Conservation (phyloP, 1,139 yeast species). For the Yamadazyma conglobata region DNA sequence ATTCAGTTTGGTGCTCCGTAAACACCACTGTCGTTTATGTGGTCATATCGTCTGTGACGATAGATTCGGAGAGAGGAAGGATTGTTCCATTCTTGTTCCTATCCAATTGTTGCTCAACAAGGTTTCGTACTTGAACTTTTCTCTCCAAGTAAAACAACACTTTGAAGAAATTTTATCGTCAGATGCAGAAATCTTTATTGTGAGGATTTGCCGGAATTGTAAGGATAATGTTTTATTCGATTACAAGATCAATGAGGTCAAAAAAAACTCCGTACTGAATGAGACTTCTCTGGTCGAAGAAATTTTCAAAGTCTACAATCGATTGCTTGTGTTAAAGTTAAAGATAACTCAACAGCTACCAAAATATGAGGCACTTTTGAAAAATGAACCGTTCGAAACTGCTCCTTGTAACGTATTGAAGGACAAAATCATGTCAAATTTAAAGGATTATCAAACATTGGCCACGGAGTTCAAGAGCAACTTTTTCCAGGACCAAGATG, state of each 20-base stretch:
- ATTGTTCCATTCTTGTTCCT: conserved; percentile 74
- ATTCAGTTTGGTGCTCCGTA: conserved; percentile 61
- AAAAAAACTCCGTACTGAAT: neutral
- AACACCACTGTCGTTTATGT: conserved; percentile 87
- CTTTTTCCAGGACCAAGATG: conserved; percentile 20
- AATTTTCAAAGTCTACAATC: conserved; percentile 30
- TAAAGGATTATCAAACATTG: conserved; percentile 35
- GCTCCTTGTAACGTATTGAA: conserved; percentile 19
- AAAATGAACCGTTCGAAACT: conserved; percentile 5
- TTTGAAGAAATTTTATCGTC: conserved; percentile 15
- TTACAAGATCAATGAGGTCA: conserved; percentile 38
- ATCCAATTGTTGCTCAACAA: conserved; percentile 44
- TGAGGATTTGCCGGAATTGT: conserved; percentile 67
- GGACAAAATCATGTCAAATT: conserved; percentile 23
- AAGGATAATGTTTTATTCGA: conserved; percentile 58
- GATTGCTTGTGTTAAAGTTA: conserved; percentile 30
- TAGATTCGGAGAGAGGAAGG: conserved; percentile 27
- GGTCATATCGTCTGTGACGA: conserved; percentile 82
- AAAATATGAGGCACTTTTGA: conserved; percentile 18
- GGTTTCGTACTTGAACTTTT: conserved; percentile 36
- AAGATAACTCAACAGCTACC: conserved; percentile 33
- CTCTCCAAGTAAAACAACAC: conserved; percentile 24
- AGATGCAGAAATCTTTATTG: conserved; percentile 14
- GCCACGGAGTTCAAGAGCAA: conserved; percentile 23
- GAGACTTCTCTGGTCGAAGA: conserved; percentile 7